Base-by-base conservation (phyloP, 2,329 filamentous ascomycete genomes). In the Epichloe gansuensis region DNA sequence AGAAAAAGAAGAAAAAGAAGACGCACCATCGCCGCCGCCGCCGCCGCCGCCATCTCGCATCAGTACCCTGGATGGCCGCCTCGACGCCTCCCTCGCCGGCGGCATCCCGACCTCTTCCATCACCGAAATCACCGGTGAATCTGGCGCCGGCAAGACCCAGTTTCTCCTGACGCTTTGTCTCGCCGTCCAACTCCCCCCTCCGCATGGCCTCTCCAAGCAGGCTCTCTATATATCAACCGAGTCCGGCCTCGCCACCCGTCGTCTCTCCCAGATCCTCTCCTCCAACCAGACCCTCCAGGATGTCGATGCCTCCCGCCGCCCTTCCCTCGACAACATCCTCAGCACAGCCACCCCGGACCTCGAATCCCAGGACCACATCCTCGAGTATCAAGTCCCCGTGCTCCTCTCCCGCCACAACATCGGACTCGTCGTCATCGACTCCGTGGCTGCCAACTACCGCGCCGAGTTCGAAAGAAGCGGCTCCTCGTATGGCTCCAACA, bases 221-320 rank as follows among this genome's bases (percentile, higher is more conserved):
- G 85, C 88, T 1, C 76, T 98, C 38, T 98, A 98, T 73, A 87
- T 98, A 61, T 94, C 90, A 1, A 97, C 93, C 43, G 93, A 98
- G 70, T 84, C 89, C 0, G 76, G 87, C 1, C 78, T 98, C 2
- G 82, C 89, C 21, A 97, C 91, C 5, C 79, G 73, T 3, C 87
- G 93, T 21, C 80, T 98, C 0, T 71, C 81, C 0, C 89, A 97
- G 66, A 82, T 98, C 56, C 77, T 96, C 1, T 66, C 73, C 25
- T 73, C 72, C 45, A 81, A 95, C 65, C 81, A 84, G 0, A 63
- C 74, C 48, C 74, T 95, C 53, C 58, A 54, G 68, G 53, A 59
- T 48, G 57, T 64, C 53, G 55, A 61, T 57, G 34, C 58, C 13
- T 55, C 57, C 13, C 54, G 58, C 39, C 63, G 62, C 15, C 76